phyloP scores from a whole-genome alignment of 225 moss, liverwort and hornwort species.

The Pseudoscleropodium purum region DNA sequence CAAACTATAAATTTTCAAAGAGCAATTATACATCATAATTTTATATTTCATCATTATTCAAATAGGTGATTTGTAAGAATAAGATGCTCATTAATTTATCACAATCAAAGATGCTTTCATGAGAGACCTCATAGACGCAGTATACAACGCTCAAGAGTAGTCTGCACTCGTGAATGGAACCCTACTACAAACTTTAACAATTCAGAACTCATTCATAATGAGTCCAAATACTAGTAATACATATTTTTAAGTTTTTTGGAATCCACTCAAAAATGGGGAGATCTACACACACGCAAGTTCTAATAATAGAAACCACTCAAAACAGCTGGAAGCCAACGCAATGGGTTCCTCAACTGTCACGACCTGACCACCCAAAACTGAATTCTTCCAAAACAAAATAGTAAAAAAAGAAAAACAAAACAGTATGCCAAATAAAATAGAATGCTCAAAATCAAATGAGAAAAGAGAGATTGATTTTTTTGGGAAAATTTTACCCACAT shows the following conservation, averaged over 20 bases:
- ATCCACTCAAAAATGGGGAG: background rate
- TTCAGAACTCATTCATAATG: background rate
- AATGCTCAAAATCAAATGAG: no score
- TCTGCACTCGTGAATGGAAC: background rate
- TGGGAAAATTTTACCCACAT: no score
- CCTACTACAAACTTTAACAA: background rate
- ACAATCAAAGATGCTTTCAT: background rate
- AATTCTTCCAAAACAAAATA: background rate
- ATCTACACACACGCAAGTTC: background rate
- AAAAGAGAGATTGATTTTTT: no score
- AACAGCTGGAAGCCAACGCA: background rate
- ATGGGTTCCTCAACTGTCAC: background rate
- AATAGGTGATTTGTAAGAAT: background rate
- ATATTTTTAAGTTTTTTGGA: background rate
- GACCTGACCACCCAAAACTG: background rate
- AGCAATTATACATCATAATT: background rate
- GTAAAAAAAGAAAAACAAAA: no score
- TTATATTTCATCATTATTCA: background rate
- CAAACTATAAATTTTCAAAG: background rate
- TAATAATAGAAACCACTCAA: background rate
- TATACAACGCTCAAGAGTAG: background rate
- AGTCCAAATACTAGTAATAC: background rate
- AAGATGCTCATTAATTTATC: background rate
- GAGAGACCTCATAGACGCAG: background rate
- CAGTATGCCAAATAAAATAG: no score